phyloP scores from a whole-genome alignment of 768 basidiomycete genomes.

The Suillus weaverae region DNA sequence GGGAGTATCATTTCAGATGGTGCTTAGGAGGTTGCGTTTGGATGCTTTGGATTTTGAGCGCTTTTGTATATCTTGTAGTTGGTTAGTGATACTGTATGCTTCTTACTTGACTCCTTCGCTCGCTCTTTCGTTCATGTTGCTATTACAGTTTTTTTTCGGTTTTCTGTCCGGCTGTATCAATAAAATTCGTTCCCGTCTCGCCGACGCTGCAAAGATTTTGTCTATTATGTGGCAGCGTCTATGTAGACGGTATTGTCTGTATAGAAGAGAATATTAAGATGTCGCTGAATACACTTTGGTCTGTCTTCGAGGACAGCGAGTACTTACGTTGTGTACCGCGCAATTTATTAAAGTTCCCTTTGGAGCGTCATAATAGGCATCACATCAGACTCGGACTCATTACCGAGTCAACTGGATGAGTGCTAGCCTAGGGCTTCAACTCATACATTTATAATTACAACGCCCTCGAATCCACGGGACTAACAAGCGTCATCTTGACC shows the following conservation, averaged over 20 bases:
- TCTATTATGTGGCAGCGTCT: neutral
- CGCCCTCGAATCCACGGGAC: constrained; percentile 57
- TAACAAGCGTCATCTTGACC: constrained; percentile 79
- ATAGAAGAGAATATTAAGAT: neutral
- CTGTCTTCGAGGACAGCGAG: neutral
- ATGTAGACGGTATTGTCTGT: neutral
- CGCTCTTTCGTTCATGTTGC: neutral
- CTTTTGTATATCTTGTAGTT: constrained; percentile 1
- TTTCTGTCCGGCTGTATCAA: neutral
- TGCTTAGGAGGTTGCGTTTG: neutral
- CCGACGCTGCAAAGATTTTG: neutral
- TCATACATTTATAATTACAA: constrained; percentile 30
- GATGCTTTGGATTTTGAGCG: neutral
- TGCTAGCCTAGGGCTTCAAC: neutral
- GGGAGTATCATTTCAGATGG: constrained; percentile 68
- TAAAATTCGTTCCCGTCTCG: neutral
- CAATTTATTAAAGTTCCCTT: too few species aligned
- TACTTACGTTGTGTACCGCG: too few species aligned
- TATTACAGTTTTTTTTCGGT: neutral
- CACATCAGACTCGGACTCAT: too few species aligned
- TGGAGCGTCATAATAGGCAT: too few species aligned
- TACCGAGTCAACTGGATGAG: too few species aligned
- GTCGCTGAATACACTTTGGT: neutral
- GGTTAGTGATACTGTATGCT: neutral
- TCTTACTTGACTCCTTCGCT: neutral